Evolutionary conservation across 1,139 yeast genomes (phyloP).

Genomic region (Saccharomyces hybrid): DNA sequence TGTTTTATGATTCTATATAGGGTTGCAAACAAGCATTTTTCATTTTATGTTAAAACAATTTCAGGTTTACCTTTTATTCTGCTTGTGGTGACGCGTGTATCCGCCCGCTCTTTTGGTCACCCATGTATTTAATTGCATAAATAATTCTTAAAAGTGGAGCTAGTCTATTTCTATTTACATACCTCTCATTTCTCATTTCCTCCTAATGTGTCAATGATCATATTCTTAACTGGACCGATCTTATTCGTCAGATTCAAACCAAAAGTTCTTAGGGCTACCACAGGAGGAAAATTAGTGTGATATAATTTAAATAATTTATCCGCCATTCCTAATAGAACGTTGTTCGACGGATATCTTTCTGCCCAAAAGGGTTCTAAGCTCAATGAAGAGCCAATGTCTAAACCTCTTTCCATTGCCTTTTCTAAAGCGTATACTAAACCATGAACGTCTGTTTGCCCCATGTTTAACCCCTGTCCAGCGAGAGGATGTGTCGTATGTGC

Average conservation of each 20-base stretch:
- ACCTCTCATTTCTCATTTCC: neutral
- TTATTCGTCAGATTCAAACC: constrained; percentile 68
- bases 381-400: constrained; percentile 72
- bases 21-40: constrained; percentile 10
- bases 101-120: neutral
- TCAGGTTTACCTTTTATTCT: neutral
- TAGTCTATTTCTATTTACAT: neutral
- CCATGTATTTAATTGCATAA: neutral
- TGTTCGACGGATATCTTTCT: constrained; percentile 71
- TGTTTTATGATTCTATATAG: constrained; percentile 21
- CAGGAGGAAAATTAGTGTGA: constrained; percentile 62
- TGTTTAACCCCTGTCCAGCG: constrained; percentile 96
- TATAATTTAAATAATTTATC: constrained; percentile 89
- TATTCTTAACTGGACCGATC: constrained; percentile 52
- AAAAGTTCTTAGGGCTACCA: constrained; percentile 64
- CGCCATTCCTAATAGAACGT: constrained; percentile 73
- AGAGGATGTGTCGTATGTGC: constrained; percentile 97
- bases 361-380: constrained; percentile 83
- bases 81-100: neutral
- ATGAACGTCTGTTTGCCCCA: constrained; percentile 95
- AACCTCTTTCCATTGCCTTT: constrained; percentile 62
- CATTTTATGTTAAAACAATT: neutral
- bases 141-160: neutral
- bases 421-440: constrained; percentile 63
- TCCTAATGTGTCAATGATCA: constrained; percentile 38